Conservation (phyloP, 2,329 filamentous ascomycete genomes). For the Cadophora malorum region DNA sequence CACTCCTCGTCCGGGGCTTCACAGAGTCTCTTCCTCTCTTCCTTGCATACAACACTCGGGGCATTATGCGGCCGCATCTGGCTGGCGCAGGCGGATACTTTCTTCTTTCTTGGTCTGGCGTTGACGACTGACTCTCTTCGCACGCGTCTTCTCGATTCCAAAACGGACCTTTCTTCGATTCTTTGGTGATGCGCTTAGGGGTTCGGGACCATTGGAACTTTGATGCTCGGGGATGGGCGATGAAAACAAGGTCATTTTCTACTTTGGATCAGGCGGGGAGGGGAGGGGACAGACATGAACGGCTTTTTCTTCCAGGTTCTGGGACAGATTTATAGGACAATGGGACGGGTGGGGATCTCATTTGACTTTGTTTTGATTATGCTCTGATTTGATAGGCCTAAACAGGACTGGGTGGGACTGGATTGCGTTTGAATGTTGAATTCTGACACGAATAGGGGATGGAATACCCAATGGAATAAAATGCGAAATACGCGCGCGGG, state of each 20-base stretch:
- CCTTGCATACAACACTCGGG: conserved; percentile 19
- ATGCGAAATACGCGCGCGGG: conserved; percentile 7
- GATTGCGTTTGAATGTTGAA: too few relatives aligned
- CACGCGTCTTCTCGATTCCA: conserved; percentile 12
- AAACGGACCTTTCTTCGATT: conserved; percentile 11
- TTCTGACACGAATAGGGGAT: conserved; percentile 1
- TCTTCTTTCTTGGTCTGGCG: conserved; percentile 17
- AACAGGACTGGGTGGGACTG: background rate
- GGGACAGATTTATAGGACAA: background rate
- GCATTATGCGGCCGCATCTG: conserved; percentile 30
- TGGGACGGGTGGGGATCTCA: background rate
- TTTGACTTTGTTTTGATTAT: background rate
- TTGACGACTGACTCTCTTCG: background rate
- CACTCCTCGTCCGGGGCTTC: conserved; percentile 7
- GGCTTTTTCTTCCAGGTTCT: conserved; percentile 2
- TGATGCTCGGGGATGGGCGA: too few relatives aligned
- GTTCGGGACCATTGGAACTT: background rate
- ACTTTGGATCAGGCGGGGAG: background rate
- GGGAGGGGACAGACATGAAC: background rate
- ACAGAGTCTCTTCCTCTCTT: conserved; percentile 15
- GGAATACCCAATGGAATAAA: conserved; percentile 18
- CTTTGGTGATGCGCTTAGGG: background rate
- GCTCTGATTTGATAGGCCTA: background rate
- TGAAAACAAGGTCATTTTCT: background rate
- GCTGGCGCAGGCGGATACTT: conserved; percentile 32